Conservation (phyloP, 768 basidiomycete species). For the Kwoniella dendrophila region DNA sequence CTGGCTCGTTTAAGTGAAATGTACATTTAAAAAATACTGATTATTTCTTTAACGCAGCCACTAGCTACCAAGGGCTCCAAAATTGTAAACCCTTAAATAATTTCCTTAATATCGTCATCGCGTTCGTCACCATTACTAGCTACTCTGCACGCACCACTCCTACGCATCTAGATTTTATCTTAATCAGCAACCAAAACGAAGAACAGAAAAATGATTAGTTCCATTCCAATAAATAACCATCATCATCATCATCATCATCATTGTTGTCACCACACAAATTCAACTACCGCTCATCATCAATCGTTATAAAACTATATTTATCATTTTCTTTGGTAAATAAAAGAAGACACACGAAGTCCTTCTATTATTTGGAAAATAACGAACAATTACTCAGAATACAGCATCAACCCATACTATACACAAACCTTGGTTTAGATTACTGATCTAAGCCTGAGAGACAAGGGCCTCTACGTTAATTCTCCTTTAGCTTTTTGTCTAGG, state of each 20-base stretch:
- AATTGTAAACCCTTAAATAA: neutral
- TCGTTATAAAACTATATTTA: neutral
- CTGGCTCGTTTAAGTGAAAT: too few relatives aligned
- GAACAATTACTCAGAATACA: neutral
- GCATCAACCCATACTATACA: neutral
- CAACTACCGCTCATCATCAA: too few relatives aligned
- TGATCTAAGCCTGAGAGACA: neutral
- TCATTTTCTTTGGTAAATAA: neutral
- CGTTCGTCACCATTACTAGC: constrained; percentile 2
- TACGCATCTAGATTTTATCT: neutral
- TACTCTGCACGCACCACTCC: neutral
- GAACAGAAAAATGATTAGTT: too few relatives aligned
- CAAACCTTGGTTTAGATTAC: neutral
- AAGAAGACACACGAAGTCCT: neutral
- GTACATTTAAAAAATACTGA: too few relatives aligned
- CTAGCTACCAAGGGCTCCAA: too few relatives aligned
- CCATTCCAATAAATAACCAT: neutral
- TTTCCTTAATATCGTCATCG: constrained; percentile 5
- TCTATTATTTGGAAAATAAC: neutral
- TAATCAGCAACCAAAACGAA: neutral
- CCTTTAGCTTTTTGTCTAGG: neutral
- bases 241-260: constrained; percentile 3
- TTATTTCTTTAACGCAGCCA: too few relatives aligned
- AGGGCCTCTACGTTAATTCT: neutral
- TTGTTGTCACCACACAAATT: neutral